Evolutionary conservation across 108 stramenopile genomes (phyloP).

Genomic region (Fistulifera solaris): DNA sequence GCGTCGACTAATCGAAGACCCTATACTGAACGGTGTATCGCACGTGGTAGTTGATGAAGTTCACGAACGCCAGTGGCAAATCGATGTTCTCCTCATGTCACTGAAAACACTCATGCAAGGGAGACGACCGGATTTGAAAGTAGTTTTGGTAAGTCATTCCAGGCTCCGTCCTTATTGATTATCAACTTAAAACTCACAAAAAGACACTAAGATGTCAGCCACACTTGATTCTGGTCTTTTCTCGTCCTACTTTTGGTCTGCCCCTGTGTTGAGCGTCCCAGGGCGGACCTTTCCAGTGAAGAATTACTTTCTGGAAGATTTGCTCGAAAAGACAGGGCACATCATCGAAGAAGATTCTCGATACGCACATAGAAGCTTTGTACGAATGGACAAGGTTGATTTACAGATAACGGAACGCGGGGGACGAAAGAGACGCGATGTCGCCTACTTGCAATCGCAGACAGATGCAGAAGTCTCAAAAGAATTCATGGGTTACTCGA

Average conservation of each 20-base stretch:
- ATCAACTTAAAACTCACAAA: not conserved
- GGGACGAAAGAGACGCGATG: constrained; percentile 53
- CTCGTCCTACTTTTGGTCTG: constrained; percentile 55
- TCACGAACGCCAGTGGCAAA: constrained; percentile 69
- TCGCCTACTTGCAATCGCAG: constrained; percentile 22
- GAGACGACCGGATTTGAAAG: constrained; percentile 60
- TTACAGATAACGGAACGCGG: constrained; percentile 50
- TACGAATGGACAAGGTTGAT: constrained; percentile 20
- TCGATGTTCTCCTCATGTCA: constrained; percentile 86
- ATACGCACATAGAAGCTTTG: constrained; percentile 38
- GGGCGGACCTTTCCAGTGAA: constrained; percentile 80
- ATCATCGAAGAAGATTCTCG: constrained; percentile 70
- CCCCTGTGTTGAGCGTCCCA: constrained; percentile 67
- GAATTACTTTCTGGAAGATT: constrained; percentile 74
- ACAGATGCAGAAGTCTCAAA: constrained; percentile 26
- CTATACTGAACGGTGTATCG: constrained; percentile 61
- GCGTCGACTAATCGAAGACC: constrained; percentile 87
- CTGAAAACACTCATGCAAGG: constrained; percentile 52
- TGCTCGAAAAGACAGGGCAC: constrained; percentile 73
- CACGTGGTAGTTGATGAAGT: constrained; percentile 96
- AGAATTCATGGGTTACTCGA: constrained; percentile 45
- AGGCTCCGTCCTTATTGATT: not conserved
- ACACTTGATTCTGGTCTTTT: constrained; percentile 78
- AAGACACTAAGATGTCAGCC: constrained; percentile 67
- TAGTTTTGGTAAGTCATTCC: constrained; percentile 39